Base-by-base conservation (phyloP, 176 grass and related monocot species). In the Stipa capillata region DNA sequence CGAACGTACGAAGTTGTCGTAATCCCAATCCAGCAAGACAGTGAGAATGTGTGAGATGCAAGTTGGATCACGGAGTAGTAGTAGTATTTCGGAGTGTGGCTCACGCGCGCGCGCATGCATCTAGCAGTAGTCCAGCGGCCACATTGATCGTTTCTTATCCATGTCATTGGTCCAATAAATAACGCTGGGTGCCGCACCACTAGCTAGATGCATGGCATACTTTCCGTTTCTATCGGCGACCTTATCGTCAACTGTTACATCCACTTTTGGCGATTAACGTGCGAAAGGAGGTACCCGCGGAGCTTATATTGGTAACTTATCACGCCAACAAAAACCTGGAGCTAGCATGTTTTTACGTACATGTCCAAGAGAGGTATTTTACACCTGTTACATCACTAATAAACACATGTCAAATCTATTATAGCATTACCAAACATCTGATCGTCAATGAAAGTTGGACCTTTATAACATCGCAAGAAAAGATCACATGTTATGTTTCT, bases 111-210 rank as follows among this genome's bases (percentile, higher is more conserved):
- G 32, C 59, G 17, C 33, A 6, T 20, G 62, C 15, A 7, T 33
- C 48, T 25, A 18, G 33, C 34, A 2, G 41, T 13, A 49, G 68
- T 25, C 66, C 7, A 50, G 67, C 79, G 36, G 80, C 67, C 56
- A 54, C 69, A 14, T 53, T 31, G 33, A 52, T 68, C 61, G 7
- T 31, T 21, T 77, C 51, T 29, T 39, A 39, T 49, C 73, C 32
- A 4, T 16, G 29, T 6, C 82, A 31, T 51, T 7, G 73, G 40
- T 32, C 73, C 52, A 17, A 51, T 61, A 60, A 78, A 51, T 32
- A 85, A 61, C 32, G 32, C 21, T 2, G 4, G 31, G 50, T 6
- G 70, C 82, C 60, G 62, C 71, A 74, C 69, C 71, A 74, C 69
- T 75, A 37, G 37, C 13, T 59, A 6, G 12, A n/a, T 6, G 31